Conservation (phyloP, 2,329 filamentous ascomycete species). For the Monosporascus sp. region DNA sequence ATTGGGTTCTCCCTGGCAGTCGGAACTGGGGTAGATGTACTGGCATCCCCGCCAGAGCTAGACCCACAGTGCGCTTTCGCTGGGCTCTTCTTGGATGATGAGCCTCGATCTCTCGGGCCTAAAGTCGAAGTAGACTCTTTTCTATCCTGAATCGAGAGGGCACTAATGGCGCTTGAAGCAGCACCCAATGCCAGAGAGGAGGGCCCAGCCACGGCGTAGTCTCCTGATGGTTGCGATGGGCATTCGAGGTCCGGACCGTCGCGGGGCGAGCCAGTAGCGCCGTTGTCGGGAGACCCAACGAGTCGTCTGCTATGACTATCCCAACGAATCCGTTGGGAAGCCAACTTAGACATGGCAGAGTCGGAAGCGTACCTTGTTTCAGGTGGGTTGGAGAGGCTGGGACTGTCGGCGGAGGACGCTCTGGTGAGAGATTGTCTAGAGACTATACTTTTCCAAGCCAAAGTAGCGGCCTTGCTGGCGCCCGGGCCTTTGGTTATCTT, state of each 20-base stretch:
- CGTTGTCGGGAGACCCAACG: constrained; percentile 34
- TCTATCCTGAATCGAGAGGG: constrained; percentile 26
- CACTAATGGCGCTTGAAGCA: constrained; percentile 49
- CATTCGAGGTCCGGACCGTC: constrained; percentile 22
- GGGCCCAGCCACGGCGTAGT: constrained; percentile 32
- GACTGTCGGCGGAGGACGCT: constrained; percentile 18
- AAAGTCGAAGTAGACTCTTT: constrained; percentile 12
- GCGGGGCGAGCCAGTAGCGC: constrained; percentile 22
- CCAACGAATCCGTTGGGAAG: constrained; percentile 40
- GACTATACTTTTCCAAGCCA: constrained; percentile 53
- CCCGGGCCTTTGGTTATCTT: constrained; percentile 44
- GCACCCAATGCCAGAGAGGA: constrained; percentile 50
- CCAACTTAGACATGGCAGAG: constrained; percentile 22
- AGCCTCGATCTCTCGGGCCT: constrained; percentile 10
- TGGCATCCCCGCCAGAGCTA: not conserved
- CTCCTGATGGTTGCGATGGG: constrained; percentile 33
- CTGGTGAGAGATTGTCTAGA: constrained; percentile 32
- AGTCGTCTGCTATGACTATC: constrained; percentile 51
- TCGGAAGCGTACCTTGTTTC: constrained; percentile 27
- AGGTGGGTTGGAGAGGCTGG: constrained; percentile 9
- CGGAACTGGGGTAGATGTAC: constrained; percentile 1
- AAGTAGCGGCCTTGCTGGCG: constrained; percentile 57
- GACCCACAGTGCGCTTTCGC: constrained; percentile 5
- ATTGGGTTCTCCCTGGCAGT: constrained; percentile 12
- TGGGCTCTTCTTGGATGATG: constrained; percentile 10